These are phyloP conservation scores for Boletus rubroflammeus DNA, from an alignment of 768 basidiomycete species.

Conservation along the genomic window DNA sequence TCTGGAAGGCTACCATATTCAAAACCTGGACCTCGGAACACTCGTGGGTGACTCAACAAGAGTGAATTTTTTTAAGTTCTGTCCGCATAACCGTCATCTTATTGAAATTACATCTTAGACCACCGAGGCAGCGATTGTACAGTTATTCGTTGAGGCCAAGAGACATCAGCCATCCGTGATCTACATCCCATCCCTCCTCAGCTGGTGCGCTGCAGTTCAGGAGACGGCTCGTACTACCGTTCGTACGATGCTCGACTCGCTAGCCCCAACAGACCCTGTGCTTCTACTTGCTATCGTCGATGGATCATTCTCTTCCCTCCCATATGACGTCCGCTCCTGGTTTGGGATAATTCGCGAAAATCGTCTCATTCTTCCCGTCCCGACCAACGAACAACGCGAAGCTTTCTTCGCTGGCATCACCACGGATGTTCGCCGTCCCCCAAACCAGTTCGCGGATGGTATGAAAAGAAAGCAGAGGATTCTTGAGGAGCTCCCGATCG, in stretches of 20 bases:
- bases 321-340: constrained; percentile 84
- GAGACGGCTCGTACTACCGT: constrained; percentile 84
- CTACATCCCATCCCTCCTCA: constrained; percentile 84
- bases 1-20: constrained; percentile 93
- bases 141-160: constrained; percentile 95
- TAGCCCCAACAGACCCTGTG: constrained; percentile 91
- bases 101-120: constrained; percentile 46
- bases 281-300: constrained; percentile 88
- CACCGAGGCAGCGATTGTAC: constrained; percentile 87
- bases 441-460: constrained; percentile 87
- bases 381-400: constrained; percentile 53
- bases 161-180: constrained; percentile 94
- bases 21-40: constrained; percentile 87
- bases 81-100: neutral
- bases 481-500: constrained; percentile 81
- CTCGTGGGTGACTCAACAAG: constrained; percentile 86
- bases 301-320: constrained; percentile 63
- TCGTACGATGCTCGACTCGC: constrained; percentile 85
- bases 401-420: constrained; percentile 77
- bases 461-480: constrained; percentile 78
- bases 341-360: constrained; percentile 79
- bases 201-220: constrained; percentile 82
- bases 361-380: constrained; percentile 58
- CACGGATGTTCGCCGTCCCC: constrained; percentile 66
- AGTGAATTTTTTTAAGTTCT: constrained; percentile 43